Base-by-base conservation (phyloP, 2,329 filamentous ascomycete genomes). In the Pseudogymnoascus sp. region DNA sequence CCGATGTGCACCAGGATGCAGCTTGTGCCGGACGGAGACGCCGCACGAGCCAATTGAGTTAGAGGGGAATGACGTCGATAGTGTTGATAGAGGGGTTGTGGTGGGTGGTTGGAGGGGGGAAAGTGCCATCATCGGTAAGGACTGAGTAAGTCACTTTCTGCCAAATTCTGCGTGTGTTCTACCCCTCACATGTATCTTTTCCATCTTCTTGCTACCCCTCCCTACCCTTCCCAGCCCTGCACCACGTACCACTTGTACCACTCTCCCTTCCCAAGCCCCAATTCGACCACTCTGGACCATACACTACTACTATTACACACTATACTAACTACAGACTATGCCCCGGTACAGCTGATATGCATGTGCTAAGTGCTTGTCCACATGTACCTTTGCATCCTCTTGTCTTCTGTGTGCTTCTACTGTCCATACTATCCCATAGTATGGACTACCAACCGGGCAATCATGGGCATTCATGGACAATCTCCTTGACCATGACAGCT, bases 261-360 rank as follows among this genome's bases (percentile, higher is more conserved):
- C 17, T 21, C 21, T 21, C 4, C 39, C 39, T 24, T 21, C 21
- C 40, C 24, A 24, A 41, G 17, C 13, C 11, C 21, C 24, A 47
- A 47, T 47, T 47, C 41, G 21, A 29, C 41, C 24, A 47, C 41
- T 47, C 41, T n/a, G 24, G 41, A 40, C 37, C 37, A 40, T 15
- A 21, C 37, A 21, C 37, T 41, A 41, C 8, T 17, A 26, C 40
- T 17, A 44, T 13, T n/a, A 21, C 10, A 13, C 35, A 36, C 10
- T 36, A 36, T 5, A 13, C 11, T 13, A 36, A 4, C 33, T 36
- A 36, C 10, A 36, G 33, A 11, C 9, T 36, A 13, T 41, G 40
- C 41, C 41, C 41, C n/a, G 41, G 41, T 47, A 47, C 24, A 47
- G 41, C 41, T 47, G 41, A 47, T 47, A 47, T 47, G 41, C 41